Conservation (phyloP, 2,329 filamentous ascomycete species). For the Alternaria solani region DNA sequence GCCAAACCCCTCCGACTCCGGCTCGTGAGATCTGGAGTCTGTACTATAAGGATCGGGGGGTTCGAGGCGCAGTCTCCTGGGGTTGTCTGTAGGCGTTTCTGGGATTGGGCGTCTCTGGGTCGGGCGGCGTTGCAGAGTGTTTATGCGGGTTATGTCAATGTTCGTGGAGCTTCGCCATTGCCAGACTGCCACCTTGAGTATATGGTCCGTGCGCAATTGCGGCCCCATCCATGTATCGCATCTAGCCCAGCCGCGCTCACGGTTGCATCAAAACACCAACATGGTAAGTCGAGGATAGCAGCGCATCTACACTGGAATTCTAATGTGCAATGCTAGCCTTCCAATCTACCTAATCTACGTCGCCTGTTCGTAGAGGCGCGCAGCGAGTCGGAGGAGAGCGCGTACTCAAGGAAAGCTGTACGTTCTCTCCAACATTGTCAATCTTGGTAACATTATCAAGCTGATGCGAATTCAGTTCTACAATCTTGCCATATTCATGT, state of each 20-base stretch:
- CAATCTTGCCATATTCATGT: conserved; percentile 95
- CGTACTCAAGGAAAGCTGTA: conserved; percentile 92
- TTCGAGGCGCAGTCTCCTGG: conserved; percentile 8
- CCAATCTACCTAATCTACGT: conserved; percentile 90
- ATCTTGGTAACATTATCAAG: background rate
- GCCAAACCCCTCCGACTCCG: conserved; percentile 47
- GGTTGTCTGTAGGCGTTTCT: background rate
- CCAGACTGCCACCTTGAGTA: conserved; percentile 42
- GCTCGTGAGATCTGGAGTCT: conserved; percentile 10
- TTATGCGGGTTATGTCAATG: conserved; percentile 21
- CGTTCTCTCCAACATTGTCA: conserved; percentile 41
- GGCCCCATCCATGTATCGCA: conserved; percentile 4
- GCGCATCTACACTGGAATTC: background rate
- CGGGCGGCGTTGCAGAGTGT: conserved; percentile 16
- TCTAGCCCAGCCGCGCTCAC: conserved; percentile 14
- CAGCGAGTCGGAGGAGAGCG: conserved; percentile 91
- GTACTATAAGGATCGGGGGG: conserved; percentile 2
- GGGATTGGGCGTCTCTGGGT: background rate
- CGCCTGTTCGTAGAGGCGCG: conserved; percentile 94
- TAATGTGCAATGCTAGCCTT: conserved; percentile 57
- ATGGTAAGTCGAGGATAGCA: conserved; percentile 23
- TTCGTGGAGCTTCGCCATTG: conserved; percentile 36
- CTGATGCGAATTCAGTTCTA: conserved; percentile 74
- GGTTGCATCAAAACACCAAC: conserved; percentile 13
- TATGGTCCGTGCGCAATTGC: conserved; percentile 31